phyloP scores from a whole-genome alignment of 2,329 filamentous ascomycete genomes.

The Aaosphaeria pasadenensis region DNA sequence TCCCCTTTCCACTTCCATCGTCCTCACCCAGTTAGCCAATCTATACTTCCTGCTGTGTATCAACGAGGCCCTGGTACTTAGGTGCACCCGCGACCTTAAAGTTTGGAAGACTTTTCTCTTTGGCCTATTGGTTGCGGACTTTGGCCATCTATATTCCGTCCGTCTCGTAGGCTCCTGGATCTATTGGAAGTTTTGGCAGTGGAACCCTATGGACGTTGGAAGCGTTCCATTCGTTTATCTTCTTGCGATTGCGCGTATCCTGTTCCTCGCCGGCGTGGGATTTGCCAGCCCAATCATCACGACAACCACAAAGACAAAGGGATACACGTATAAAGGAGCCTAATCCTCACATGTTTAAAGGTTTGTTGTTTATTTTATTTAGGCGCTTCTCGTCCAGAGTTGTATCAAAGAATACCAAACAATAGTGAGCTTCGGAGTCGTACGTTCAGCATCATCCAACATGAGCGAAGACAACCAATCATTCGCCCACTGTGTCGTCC shows the following conservation, averaged over 20 bases:
- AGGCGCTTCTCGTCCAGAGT: too few relatives aligned
- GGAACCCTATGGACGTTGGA: constrained; percentile 68
- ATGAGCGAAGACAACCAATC: too few relatives aligned
- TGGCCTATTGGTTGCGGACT: constrained; percentile 69
- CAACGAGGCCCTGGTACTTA: constrained; percentile 73
- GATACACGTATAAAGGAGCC: too few relatives aligned
- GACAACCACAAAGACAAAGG: too few relatives aligned
- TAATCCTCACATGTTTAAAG: too few relatives aligned
- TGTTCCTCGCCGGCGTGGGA: constrained; percentile 25
- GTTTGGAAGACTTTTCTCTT: constrained; percentile 70
- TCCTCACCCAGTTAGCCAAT: constrained; percentile 72
- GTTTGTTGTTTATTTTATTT: too few relatives aligned
- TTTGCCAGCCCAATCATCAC: constrained; percentile 4
- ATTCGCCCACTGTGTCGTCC: too few relatives aligned
- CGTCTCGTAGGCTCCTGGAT: constrained; percentile 56
- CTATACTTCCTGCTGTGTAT: constrained; percentile 74
- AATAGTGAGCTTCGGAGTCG: too few relatives aligned
- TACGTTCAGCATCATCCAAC: too few relatives aligned
- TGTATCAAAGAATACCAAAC: too few relatives aligned
- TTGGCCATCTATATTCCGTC: constrained; percentile 71
- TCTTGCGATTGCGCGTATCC: constrained; percentile 46
- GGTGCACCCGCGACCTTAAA: constrained; percentile 62
- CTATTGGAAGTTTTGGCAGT: constrained; percentile 61
- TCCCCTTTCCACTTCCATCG: constrained; percentile 62
- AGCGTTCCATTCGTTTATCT: constrained; percentile 70